Conservation (phyloP, 306 rosid species). For the Lablab purpureus region DNA sequence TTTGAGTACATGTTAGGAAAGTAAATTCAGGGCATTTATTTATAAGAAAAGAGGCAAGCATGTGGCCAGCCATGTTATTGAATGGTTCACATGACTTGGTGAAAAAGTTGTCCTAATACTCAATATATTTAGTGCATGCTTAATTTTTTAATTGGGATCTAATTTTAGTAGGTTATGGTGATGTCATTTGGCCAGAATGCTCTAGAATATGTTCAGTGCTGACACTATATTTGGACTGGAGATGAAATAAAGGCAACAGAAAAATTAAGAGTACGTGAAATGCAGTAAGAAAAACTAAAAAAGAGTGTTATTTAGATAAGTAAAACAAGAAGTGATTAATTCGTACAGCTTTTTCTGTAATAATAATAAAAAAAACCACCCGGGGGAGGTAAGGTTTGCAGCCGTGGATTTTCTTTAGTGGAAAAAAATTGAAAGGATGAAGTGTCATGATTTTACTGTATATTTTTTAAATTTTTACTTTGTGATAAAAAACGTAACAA, state of each 20-base stretch:
- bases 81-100: constrained; percentile 61
- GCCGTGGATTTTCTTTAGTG: no score
- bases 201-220: constrained; percentile 30
- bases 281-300: background rate
- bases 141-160: constrained; percentile 42
- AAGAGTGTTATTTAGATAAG: background rate
- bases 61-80: constrained; percentile 63
- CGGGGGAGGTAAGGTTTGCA: no score
- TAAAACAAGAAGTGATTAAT: background rate
- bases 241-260: background rate
- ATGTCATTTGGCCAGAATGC: constrained; percentile 43
- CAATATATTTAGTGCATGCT: constrained; percentile 31
- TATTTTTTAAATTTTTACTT: no score
- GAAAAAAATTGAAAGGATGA: no score
- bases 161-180: constrained; percentile 44
- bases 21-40: constrained; percentile 30
- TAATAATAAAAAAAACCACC: background rate
- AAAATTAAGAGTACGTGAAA: background rate
- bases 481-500: no score
- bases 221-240: background rate
- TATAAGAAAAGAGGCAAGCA: constrained; percentile 47
- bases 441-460: no score
- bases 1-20: constrained; percentile 49
- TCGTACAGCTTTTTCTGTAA: background rate
- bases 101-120: constrained; percentile 45